Evolutionary conservation across 371 early-diverging fungal genomes (phyloP), one percentile per base, ranked within the genome.

Genomic region (Mucor mucedo): DNA sequence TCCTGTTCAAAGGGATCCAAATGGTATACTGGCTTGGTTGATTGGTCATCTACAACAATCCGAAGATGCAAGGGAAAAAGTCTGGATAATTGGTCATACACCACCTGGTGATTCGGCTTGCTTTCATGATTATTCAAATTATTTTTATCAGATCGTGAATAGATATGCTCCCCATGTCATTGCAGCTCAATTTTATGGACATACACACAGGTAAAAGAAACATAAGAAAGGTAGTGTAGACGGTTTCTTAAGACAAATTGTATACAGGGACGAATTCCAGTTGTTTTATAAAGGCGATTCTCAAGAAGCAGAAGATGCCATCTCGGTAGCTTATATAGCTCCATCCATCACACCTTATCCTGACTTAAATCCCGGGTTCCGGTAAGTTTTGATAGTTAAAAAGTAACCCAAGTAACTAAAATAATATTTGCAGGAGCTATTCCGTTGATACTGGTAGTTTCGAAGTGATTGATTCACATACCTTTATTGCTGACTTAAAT

Each of bases 31-130:
- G 52, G 59, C 67, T 8, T 87, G 87, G 87, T 56, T 87, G 9
- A 65, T 87, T 3, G 45, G 63, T 14, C 74, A 85, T 35, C 58
- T 87, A 16, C 87, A 87, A 55, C 75, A 75, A 3, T 72, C 87
- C 14, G 87, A 87, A 62, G 81, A 87, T 62, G 65, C 54, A 21
- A 69, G 70, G 13, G 80, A 84, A 49, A 78, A 77, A 50, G 87
- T 80, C 9, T 87, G 85, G 85, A 85, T 87, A 49, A 82, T 82
- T 61, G 85, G 87, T 10, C 87, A 87, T 68, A 83, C 80, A 53
- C 62, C 80, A 5, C 87, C 87, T 11, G 84, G 84, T 2, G 78
- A 78, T 41, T 62, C 58, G 11, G 77, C 83, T n/a, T 84, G 85
- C 40, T 73, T 85, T 68, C 83, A 83, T 68, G 84, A 84, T 60